Percentiles rank a stretch among this genome's conserved stretches.
phyloP scores from a whole-genome alignment of 2,329 filamentous ascomycete species.

The Curvularia sp. region DNA sequence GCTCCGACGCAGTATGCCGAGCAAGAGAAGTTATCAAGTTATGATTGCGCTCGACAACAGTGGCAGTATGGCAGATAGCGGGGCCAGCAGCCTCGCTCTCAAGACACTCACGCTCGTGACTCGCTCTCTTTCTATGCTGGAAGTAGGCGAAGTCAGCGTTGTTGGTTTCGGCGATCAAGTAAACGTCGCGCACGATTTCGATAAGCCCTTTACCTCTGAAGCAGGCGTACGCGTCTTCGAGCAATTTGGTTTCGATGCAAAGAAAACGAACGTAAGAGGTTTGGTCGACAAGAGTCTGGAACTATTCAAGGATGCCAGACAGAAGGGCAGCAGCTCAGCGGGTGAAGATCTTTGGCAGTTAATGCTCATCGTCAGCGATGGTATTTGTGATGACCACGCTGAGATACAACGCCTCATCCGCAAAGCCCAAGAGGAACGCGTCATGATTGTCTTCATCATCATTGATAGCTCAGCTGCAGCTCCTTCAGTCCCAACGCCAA shows the following conservation, averaged over 20 bases:
- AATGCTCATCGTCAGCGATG: conserved; percentile 90
- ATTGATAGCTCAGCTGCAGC: conserved; percentile 69
- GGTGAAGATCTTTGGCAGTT: conserved; percentile 89
- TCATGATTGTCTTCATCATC: conserved; percentile 98
- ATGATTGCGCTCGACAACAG: conserved; percentile 97
- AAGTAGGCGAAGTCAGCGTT: conserved; percentile 91
- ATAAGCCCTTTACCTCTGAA: conserved; percentile 79
- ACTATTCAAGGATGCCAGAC: conserved; percentile 78
- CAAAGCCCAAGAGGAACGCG: conserved; percentile 87
- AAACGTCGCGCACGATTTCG: conserved; percentile 85
- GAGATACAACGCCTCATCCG: conserved; percentile 81
- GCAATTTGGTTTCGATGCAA: conserved; percentile 84
- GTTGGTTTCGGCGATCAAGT: conserved; percentile 87
- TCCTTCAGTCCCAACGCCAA: conserved; percentile 12
- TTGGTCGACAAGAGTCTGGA: conserved; percentile 80
- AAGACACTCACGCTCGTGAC: conserved; percentile 93
- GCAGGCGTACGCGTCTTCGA: conserved; percentile 84
- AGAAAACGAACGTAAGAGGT: conserved; percentile 82
- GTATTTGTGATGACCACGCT: conserved; percentile 89
- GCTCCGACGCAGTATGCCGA: conserved; percentile 92
- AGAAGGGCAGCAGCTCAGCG: conserved; percentile 59
- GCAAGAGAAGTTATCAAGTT: conserved; percentile 95
- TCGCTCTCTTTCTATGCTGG: conserved; percentile 86
- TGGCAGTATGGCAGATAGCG: conserved; percentile 86
- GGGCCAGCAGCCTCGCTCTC: conserved; percentile 81